A percentile compares a stretch with the other conserved stretches of the same genome.
Conservation (phyloP, 208 protist species). For the Balamuthia mandrillaris region DNA sequence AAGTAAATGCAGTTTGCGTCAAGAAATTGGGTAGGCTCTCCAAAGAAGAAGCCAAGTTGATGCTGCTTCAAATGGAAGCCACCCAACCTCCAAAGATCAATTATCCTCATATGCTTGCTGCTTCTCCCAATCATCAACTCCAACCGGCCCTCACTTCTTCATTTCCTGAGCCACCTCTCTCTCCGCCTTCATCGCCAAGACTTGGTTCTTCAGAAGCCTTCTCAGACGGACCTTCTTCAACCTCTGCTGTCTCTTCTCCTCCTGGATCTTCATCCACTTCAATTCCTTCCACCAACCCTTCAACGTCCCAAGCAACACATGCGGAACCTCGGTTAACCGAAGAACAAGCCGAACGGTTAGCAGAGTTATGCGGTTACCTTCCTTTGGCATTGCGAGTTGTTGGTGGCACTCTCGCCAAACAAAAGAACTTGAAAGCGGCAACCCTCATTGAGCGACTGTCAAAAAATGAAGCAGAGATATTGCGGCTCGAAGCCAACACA, state of each 20-base stretch:
- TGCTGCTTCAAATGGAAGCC: background rate
- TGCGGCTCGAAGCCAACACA: conserved; percentile 20
- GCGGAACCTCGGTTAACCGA: too few relatives aligned
- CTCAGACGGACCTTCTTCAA: too few relatives aligned
- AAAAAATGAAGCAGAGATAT: background rate
- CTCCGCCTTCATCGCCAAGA: too few relatives aligned
- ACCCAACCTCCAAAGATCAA: background rate
- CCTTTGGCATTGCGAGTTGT: background rate
- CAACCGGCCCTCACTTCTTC: background rate
- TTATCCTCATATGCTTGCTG: background rate
- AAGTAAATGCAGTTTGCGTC: background rate
- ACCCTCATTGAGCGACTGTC: background rate
- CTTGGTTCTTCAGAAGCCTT: too few relatives aligned
- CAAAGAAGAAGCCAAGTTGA: background rate
- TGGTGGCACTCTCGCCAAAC: background rate
- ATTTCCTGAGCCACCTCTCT: too few relatives aligned
- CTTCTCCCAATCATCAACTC: background rate
- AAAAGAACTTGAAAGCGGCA: background rate
- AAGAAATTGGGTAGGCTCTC: conserved; percentile 22
- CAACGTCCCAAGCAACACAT: too few relatives aligned
- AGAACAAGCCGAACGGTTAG: conserved; percentile 5
- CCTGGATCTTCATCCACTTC: too few relatives aligned
- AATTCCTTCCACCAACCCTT: too few relatives aligned
- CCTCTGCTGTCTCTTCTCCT: too few relatives aligned
- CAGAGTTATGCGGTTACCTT: background rate